Percentiles rank a stretch among this genome's conserved stretches.
Evolutionary conservation across 2,329 filamentous ascomycete species (phyloP).

Genomic region (Pseudogymnoascus sp.): DNA sequence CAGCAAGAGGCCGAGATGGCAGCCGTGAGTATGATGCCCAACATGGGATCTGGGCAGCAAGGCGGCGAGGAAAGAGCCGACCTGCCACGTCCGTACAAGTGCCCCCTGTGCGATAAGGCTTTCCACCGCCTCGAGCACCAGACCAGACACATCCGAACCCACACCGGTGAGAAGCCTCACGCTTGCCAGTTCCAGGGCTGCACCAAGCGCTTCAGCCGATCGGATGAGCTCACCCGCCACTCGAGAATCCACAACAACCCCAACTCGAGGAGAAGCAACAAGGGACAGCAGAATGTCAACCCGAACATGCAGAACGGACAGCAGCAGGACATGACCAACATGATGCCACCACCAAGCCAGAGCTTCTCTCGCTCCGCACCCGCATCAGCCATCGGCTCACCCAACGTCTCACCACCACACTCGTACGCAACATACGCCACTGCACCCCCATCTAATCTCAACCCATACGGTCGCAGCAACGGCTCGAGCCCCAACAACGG

Average conservation of each 20-base stretch:
- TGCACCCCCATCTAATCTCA: slow-evolving; percentile 36
- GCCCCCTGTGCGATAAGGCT: slow-evolving; percentile 93
- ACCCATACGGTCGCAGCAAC: slow-evolving; percentile 41
- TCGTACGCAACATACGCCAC: slow-evolving; percentile 69
- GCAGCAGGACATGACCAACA: slow-evolving; percentile 45
- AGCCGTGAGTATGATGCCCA: slow-evolving; percentile 34
- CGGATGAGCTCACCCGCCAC: slow-evolving; percentile 92
- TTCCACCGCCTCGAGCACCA: slow-evolving; percentile 98
- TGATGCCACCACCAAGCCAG: slow-evolving; percentile 75
- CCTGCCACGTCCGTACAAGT: slow-evolving; percentile 95
- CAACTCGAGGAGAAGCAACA: slow-evolving; percentile 89
- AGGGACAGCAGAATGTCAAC: slow-evolving; percentile 47
- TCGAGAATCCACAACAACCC: slow-evolving; percentile 99
- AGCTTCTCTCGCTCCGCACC: slow-evolving; percentile 84
- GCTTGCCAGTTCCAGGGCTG: slow-evolving; percentile 92
- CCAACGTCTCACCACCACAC: slow-evolving; percentile 91
- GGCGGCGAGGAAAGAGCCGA: slow-evolving; percentile 43
- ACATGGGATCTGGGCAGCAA: slow-evolving; percentile 26
- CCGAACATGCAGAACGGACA: slow-evolving; percentile 41
- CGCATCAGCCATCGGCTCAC: slow-evolving; percentile 77
- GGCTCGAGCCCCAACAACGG: slow-evolving; percentile 34
- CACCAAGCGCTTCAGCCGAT: slow-evolving; percentile 94
- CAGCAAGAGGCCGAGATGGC: slow-evolving; percentile 42
- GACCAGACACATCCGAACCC: slow-evolving; percentile 85
- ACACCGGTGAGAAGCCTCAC: slow-evolving; percentile 97